These are phyloP conservation scores for Colletotrichum godetiae DNA, from an alignment of 2,329 filamentous ascomycete genomes.

Conservation along the genomic window DNA sequence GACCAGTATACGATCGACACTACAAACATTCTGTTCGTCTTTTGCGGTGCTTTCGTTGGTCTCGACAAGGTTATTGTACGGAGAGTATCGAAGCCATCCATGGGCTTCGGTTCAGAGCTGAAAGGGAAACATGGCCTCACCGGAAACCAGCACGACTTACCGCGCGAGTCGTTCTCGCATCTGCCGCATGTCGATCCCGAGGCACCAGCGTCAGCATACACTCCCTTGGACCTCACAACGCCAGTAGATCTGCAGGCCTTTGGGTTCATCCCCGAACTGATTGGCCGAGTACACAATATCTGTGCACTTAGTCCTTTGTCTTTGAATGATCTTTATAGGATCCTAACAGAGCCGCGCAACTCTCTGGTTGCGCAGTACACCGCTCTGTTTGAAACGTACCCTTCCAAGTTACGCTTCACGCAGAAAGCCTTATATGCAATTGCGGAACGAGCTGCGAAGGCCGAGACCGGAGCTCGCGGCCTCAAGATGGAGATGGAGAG, in stretches of 20 bases:
- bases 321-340: slow-evolving; percentile 77
- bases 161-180: slow-evolving; percentile 69
- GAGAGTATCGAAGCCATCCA: slow-evolving; percentile 85
- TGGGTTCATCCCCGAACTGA: slow-evolving; percentile 93
- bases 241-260: slow-evolving; percentile 84
- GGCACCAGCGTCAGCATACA: slow-evolving; percentile 54
- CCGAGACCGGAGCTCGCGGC: slow-evolving; percentile 81
- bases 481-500: slow-evolving; percentile 85
- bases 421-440: slow-evolving; percentile 83
- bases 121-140: slow-evolving; percentile 64
- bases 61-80: slow-evolving; percentile 89
- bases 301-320: slow-evolving; percentile 85
- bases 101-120: slow-evolving; percentile 91
- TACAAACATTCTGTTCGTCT: slow-evolving; percentile 97
- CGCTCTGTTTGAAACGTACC: slow-evolving; percentile 82
- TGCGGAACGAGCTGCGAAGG: slow-evolving; percentile 71
- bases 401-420: slow-evolving; percentile 87
- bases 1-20: slow-evolving; percentile 85
- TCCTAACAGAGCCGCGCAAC: slow-evolving; percentile 93
- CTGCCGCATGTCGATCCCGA: slow-evolving; percentile 63
- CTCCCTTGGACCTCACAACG: slow-evolving; percentile 77
- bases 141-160: slow-evolving; percentile 68
- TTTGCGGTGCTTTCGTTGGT: slow-evolving; percentile 94
- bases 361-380: slow-evolving; percentile 89
- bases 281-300: slow-evolving; percentile 93